Percentiles rank a stretch among this genome's conserved stretches.
These are phyloP conservation scores for Ilyonectria mors-panacis DNA, from an alignment of 2,329 filamentous ascomycete species.

Conservation along the genomic window DNA sequence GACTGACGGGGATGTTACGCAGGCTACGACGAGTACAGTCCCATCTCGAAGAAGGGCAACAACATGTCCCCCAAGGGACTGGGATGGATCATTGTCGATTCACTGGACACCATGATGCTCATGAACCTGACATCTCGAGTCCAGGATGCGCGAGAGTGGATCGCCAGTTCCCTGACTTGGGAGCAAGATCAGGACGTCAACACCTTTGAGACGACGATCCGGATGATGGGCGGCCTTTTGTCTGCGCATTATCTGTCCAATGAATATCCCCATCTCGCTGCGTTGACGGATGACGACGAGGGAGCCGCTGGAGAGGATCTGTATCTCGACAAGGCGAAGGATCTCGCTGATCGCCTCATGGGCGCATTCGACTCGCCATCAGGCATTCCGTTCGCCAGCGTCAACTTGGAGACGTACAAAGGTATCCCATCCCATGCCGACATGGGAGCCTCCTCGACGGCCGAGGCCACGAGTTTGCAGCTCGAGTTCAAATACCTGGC, in stretches of 20 bases:
- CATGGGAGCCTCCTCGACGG: slow-evolving; percentile 90
- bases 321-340: slow-evolving; percentile 95
- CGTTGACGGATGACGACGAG: slow-evolving; percentile 78
- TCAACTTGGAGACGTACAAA: slow-evolving; percentile 84
- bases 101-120: slow-evolving; percentile 95
- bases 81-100: slow-evolving; percentile 98
- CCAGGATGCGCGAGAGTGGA: slow-evolving; percentile 89
- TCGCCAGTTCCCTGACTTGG: slow-evolving; percentile 84
- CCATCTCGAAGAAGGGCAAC: slow-evolving; percentile 81
- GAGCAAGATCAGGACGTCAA: slow-evolving; percentile 96
- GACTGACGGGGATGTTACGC: slow-evolving; percentile 37
- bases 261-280: slow-evolving; percentile 83
- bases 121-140: slow-evolving; percentile 96
- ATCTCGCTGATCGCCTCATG: slow-evolving; percentile 89
- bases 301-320: slow-evolving; percentile 87
- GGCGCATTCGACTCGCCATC: slow-evolving; percentile 90
- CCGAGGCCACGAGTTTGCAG: slow-evolving; percentile 92
- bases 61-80: slow-evolving; percentile 92
- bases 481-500: slow-evolving; percentile 98
- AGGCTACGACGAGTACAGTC: slow-evolving; percentile 90
- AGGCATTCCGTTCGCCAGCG: slow-evolving; percentile 90
- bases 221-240: slow-evolving; percentile 94
- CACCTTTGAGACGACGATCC: slow-evolving; percentile 97
- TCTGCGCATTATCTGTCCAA: slow-evolving; percentile 96
- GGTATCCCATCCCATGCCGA: slow-evolving; percentile 88